phyloP scores from a whole-genome alignment of 208 protist species.

The Acanthamoeba healyi region DNA sequence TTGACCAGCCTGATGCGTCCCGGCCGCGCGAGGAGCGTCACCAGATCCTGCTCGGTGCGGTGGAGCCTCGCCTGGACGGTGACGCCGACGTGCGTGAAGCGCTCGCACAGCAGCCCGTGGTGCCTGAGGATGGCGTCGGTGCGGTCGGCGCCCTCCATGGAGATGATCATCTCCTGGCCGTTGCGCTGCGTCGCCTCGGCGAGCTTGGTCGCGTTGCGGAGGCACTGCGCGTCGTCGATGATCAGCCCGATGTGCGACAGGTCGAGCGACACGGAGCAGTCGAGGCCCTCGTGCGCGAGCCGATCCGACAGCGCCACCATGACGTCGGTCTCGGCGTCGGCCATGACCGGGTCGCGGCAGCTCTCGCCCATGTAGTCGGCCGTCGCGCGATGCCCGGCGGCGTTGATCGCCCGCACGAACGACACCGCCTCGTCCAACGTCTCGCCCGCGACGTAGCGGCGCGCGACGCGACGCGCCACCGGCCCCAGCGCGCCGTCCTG shows the following conservation, averaged over 20 bases:
- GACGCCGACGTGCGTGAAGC: not conserved
- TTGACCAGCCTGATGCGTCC: not conserved
- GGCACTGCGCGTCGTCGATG: not conserved
- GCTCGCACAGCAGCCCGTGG: not conserved
- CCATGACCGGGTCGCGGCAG: not conserved
- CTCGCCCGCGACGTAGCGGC: constrained; percentile 18
- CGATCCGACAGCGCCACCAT: not conserved
- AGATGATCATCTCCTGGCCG: constrained; percentile 29
- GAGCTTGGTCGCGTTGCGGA: not conserved
- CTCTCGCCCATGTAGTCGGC: constrained; percentile 21
- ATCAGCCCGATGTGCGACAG: not conserved
- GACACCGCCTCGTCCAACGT: not conserved
- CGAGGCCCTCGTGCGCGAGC: not conserved
- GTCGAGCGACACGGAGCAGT: not conserved
- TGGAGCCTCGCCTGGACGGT: constrained; percentile 16
- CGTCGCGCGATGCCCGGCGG: not conserved
- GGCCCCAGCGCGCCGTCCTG: not conserved
- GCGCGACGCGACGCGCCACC: not conserved
- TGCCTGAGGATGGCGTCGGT: not conserved
- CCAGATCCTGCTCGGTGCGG: not conserved
- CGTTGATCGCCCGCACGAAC: not conserved
- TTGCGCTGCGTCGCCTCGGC: not conserved
- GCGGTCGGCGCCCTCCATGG: not conserved
- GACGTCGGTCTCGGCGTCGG: not conserved
- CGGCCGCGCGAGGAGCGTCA: not conserved